phyloP scores from a whole-genome alignment of 2,329 filamentous ascomycete species.

The Myriosclerotinia curreyana region DNA sequence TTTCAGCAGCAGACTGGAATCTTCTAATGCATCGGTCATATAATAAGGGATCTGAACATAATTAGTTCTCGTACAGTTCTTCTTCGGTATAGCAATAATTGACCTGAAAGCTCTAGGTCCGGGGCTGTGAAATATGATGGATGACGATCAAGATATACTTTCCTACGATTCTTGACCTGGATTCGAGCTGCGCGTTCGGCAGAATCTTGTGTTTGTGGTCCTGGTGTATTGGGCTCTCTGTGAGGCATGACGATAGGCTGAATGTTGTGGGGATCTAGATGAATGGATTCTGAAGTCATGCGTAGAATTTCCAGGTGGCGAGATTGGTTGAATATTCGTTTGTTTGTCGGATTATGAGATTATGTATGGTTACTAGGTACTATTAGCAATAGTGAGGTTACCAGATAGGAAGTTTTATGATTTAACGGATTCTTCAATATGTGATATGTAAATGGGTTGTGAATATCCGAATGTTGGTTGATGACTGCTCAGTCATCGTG shows the following conservation, averaged over 20 bases:
- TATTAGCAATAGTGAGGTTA: background rate
- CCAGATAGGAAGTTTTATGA: background rate
- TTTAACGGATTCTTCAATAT: background rate
- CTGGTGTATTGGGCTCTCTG: conserved; percentile 26
- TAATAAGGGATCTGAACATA: conserved; percentile 38
- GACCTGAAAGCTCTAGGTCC: conserved; percentile 40
- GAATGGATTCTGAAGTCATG: conserved; percentile 19
- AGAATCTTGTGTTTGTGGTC: conserved; percentile 20
- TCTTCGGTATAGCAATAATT: conserved; percentile 1
- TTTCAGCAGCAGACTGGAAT: conserved; percentile 39
- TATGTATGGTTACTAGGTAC: background rate
- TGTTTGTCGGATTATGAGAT: background rate
- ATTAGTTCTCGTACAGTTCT: conserved; percentile 23
- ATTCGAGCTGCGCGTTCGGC: conserved; percentile 32
- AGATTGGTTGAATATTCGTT: background rate
- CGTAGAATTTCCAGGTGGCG: conserved; percentile 7
- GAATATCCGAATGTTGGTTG: background rate
- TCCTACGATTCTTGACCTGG: conserved; percentile 38
- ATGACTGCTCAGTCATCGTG: conserved; percentile 4
- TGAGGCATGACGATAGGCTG: conserved; percentile 32
- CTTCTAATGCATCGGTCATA: conserved; percentile 40
- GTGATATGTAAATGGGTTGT: background rate
- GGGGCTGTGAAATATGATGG: conserved; percentile 39
- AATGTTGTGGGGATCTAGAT: conserved; percentile 13
- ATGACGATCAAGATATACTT: conserved; percentile 39